Evolutionary conservation across 768 basidiomycete genomes (phyloP), one percentile per base, ranked within the genome.

Genomic region (Suillus americanus): DNA sequence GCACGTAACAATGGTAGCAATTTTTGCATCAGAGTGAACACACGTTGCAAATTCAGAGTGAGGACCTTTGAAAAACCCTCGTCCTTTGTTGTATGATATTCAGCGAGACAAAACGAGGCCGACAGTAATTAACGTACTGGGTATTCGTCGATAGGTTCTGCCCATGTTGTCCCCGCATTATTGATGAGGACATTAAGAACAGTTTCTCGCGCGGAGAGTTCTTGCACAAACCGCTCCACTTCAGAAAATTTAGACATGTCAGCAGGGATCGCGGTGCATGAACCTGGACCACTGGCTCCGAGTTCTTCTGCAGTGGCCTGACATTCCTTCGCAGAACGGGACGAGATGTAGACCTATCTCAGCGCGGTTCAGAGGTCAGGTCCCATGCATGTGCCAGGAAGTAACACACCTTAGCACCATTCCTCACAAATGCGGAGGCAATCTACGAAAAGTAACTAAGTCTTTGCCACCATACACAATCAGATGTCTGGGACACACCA

Each of bases 131-230:
- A 48, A 66, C 65, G 30, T 63, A 85, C 85, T 14, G 81, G 79
- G 68, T 82, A 81, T 23, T 82, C 78, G 61, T 83, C 81, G 50
- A 85, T 73, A 16, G 76, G 64, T 12, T 78, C 81, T 25, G 80
- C 82, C 86, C 86, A 86, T 20, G 81, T 79, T n/a, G 85, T 79
- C 8, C 88, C 88, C 8, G 85, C 85, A 65, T 89, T 89, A 74
- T 90, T 89, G 63, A 90, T 83, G 10, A 88, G 80, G 41, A 85
- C 79, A 70, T 89, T 82, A 41, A 89, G 71, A 1, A 72, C 81
- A 51, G 80, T 78, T 76, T 90, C 89, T 70, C 79, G 78, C 57
- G 78, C 78, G 59, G 78, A 70, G 33, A 89, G 68, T 73, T 84
- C 85, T 50, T 79, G 69, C 2, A 81, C 85, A 5, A 90, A 75